phyloP scores from a whole-genome alignment of 176 grass and related monocot genomes.

The Carex cristatella region DNA sequence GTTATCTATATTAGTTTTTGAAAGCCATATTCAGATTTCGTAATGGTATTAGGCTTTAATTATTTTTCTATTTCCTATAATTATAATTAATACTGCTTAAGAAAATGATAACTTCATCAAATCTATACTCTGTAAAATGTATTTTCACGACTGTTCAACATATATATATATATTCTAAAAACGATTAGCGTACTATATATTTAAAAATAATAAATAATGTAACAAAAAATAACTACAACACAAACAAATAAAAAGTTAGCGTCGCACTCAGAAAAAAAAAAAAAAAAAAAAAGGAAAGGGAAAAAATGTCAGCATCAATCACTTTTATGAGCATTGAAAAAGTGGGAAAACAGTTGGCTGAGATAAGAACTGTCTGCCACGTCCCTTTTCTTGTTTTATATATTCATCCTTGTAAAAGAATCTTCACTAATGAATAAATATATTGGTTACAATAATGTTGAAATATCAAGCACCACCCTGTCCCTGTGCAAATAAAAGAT shows the following conservation, averaged over 20 bases:
- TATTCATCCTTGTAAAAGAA: not conserved
- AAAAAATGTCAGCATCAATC: not conserved
- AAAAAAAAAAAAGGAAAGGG: not conserved
- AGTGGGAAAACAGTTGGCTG: not conserved
- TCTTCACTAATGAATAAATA: not conserved
- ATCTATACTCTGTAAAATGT: no score
- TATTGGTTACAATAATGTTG: not conserved
- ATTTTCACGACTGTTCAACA: no score
- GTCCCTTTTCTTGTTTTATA: not conserved
- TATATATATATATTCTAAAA: no score
- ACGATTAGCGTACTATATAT: no score
- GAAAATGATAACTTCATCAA: no score
- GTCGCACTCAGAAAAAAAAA: not conserved
- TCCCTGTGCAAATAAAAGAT: not conserved
- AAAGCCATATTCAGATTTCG: no score
- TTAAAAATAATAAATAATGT: no score
- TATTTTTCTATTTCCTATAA: no score
- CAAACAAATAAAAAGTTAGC: not conserved
- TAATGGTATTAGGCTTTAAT: no score
- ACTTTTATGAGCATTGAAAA: not conserved
- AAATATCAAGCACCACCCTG: not conserved
- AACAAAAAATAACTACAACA: no score
- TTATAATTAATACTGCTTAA: no score
- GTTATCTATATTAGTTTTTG: no score
- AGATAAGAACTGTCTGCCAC: constrained; percentile 10